Percentiles rank a stretch among this genome's conserved stretches.
phyloP scores from a whole-genome alignment of 208 protist species.

The Phytomonas francai region DNA sequence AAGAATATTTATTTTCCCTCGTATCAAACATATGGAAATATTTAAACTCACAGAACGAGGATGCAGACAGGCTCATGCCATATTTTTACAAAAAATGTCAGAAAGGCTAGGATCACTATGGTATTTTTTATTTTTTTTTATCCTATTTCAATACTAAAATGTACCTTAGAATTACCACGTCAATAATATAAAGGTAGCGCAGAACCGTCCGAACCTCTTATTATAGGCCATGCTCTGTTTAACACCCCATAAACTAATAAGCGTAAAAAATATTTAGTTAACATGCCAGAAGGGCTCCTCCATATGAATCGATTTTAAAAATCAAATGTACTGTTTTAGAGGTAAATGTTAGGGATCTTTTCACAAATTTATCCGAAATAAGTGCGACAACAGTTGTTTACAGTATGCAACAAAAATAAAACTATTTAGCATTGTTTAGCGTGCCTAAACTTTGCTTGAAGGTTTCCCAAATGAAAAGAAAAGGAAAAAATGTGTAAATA shows the following conservation, averaged over 20 bases:
- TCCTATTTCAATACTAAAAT: not conserved
- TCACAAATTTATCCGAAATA: not conserved
- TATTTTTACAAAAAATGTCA: not conserved
- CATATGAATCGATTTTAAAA: no score
- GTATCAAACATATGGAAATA: conserved; percentile 3
- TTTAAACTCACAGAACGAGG: conserved; percentile 1
- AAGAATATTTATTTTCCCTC: not conserved
- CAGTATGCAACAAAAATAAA: conserved; percentile 4
- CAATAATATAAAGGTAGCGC: no score
- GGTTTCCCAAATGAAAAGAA: no score
- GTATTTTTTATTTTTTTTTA: conserved; percentile 3
- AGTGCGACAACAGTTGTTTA: not conserved
- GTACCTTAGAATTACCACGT: no score
- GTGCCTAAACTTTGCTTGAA: no score
- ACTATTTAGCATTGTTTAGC: not conserved
- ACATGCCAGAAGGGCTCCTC: not conserved
- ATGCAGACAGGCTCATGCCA: conserved; percentile 6
- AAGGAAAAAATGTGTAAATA: no score
- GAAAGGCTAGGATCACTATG: not conserved
- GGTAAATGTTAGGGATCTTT: no score
- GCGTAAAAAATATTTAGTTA: not conserved
- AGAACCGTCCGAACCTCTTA: no score
- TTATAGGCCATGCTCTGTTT: no score
- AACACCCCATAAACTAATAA: not conserved
- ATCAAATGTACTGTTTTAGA: no score